phyloP scores from a whole-genome alignment of 257 asterid genomes.

The Petunia axillaris region DNA sequence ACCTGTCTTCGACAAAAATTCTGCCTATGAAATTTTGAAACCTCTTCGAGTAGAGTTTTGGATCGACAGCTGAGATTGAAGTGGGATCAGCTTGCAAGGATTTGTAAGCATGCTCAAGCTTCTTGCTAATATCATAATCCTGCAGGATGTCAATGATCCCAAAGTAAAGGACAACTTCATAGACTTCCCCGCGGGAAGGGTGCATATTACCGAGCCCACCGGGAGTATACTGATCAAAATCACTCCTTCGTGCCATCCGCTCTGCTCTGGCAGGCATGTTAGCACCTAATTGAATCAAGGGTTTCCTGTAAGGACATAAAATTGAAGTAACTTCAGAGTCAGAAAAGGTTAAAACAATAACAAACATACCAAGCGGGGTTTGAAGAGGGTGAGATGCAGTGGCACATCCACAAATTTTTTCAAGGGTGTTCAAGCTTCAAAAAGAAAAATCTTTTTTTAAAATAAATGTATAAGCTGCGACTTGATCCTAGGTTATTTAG shows the following conservation, averaged over 20 bases:
- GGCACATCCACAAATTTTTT: too few species aligned
- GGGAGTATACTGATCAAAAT: constrained; percentile 63
- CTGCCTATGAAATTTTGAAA: constrained; percentile 84
- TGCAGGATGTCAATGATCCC: constrained; percentile 93
- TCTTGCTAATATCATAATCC: constrained; percentile 93
- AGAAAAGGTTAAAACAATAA: not conserved
- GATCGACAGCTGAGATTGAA: constrained; percentile 96
- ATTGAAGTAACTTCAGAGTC: constrained; percentile 8
- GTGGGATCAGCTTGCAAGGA: constrained; percentile 83
- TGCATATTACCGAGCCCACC: constrained; percentile 53
- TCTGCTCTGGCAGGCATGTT: constrained; percentile 99
- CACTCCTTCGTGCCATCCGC: constrained; percentile 75
- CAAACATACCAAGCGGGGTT: too few species aligned
- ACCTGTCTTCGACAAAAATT: constrained; percentile 74
- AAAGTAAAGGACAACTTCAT: constrained; percentile 83
- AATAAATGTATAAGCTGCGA: too few species aligned
- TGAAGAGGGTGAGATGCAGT: too few species aligned
- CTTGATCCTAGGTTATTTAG: too few species aligned
- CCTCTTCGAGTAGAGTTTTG: constrained; percentile 83
- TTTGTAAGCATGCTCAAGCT: constrained; percentile 93
- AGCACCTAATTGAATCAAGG: constrained; percentile 79
- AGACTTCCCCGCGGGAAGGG: constrained; percentile 58
- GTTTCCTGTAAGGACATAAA: constrained; percentile 54
- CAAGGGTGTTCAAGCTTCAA: too few species aligned
- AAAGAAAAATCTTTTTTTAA: too few species aligned